Evolutionary conservation across 192 early-diverging fungal genomes (phyloP).

Genomic region (Coemansia sp.): DNA sequence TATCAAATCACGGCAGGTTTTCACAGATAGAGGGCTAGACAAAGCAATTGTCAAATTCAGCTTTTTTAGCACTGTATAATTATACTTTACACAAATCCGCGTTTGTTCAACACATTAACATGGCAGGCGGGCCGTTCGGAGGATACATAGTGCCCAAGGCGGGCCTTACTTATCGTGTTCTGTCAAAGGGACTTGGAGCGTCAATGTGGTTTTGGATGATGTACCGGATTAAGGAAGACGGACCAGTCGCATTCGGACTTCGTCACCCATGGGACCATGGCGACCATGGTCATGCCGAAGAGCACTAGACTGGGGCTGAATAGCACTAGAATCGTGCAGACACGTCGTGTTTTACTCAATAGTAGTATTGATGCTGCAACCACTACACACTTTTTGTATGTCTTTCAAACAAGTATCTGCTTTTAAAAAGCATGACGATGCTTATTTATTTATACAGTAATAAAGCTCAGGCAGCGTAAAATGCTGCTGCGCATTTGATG

Average conservation of each 20-base stretch:
- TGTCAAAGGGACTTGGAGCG: conserved; percentile 65
- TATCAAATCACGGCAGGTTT: too few species aligned
- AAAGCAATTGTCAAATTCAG: too few species aligned
- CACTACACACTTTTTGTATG: background rate
- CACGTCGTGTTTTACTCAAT: background rate
- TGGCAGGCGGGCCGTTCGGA: conserved; percentile 23
- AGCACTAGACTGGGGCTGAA: background rate
- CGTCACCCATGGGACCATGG: conserved; percentile 28
- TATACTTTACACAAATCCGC: too few species aligned
- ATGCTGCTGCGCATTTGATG: too few species aligned
- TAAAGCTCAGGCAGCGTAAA: too few species aligned
- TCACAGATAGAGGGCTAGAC: too few species aligned
- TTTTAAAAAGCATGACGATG: background rate
- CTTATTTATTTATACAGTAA: too few species aligned
- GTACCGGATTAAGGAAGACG: conserved; percentile 77
- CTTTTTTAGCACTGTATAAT: too few species aligned
- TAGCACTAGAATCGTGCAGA: background rate
- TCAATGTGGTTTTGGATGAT: conserved; percentile 84
- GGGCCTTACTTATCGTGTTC: conserved; percentile 48
- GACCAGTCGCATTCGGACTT: conserved; percentile 58
- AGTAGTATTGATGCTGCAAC: too few species aligned
- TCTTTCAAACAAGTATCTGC: background rate
- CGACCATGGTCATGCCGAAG: background rate
- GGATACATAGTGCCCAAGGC: conserved; percentile 47
- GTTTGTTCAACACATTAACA: background rate